A percentile compares a stretch with the other conserved stretches of the same genome.
Evolutionary conservation across 257 asterid genomes (phyloP).

Genomic region (Solanum sejunctum): DNA sequence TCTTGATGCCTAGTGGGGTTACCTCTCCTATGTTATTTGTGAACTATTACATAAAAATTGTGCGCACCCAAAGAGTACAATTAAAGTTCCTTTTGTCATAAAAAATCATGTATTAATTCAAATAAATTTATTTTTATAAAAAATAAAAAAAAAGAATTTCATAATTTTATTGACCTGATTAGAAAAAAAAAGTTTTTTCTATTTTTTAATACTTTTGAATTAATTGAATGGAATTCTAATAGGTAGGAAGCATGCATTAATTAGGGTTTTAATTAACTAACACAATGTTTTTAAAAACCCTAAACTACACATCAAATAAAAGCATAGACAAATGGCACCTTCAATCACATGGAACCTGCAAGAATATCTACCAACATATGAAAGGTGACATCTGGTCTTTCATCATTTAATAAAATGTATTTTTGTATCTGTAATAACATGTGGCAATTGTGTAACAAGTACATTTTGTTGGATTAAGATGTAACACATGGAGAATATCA

Average conservation of each 20-base stretch:
- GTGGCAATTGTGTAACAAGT: constrained; percentile 2
- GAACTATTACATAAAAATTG: no score
- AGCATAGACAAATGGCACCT: background rate
- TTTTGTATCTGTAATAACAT: background rate
- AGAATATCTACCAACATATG: background rate
- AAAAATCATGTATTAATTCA: no score
- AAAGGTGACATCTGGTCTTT: background rate
- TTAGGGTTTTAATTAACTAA: background rate
- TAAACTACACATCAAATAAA: background rate
- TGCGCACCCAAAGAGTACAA: no score
- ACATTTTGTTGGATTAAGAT: background rate
- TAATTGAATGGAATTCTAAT: no score
- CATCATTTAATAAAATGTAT: background rate
- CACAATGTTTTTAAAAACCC: background rate
- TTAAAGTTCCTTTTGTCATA: no score
- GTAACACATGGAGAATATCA: background rate
- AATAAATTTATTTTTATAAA: no score
- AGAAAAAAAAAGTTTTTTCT: no score
- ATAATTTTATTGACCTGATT: no score
- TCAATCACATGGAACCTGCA: constrained; percentile 1
- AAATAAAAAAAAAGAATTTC: no score
- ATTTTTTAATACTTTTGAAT: no score
- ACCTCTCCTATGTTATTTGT: no score
- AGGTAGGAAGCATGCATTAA: background rate
- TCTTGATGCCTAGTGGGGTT: no score